Evolutionary conservation across 345 rosid genomes (phyloP).

Genomic region (Turnera subulata): DNA sequence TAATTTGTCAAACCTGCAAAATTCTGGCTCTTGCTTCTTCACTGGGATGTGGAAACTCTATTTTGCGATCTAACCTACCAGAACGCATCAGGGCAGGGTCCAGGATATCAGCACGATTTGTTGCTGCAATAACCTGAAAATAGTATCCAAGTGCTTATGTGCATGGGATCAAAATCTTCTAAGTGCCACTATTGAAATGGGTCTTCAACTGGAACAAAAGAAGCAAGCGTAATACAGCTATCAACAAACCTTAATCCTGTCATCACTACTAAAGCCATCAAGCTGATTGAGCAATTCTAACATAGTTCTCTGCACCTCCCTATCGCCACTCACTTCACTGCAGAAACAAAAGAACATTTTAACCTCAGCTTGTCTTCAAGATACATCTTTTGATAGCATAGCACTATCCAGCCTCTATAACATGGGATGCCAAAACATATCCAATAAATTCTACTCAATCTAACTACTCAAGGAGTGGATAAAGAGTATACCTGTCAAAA

Average conservation of each 20-base stretch:
- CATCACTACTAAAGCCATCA: slow-evolving; percentile 98
- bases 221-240: not conserved
- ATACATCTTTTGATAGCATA: not conserved
- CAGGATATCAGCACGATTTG: slow-evolving; percentile 96
- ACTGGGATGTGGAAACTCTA: slow-evolving; percentile 95
- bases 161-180: too few relatives aligned
- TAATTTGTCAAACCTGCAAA: slow-evolving; percentile 51
- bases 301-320: slow-evolving; percentile 99
- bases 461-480: not conserved
- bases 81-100: slow-evolving; percentile 99
- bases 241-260: slow-evolving; percentile 75
- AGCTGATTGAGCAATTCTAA: slow-evolving; percentile 97
- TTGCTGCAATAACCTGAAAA: slow-evolving; percentile 94
- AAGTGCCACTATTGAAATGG: too few relatives aligned
- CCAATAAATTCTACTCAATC: not conserved
- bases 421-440: not conserved
- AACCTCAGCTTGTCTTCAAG: not conserved
- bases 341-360: slow-evolving; percentile 13
- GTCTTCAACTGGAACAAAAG: slow-evolving; percentile 29
- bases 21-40: slow-evolving; percentile 99
- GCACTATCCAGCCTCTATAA: not conserved
- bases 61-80: slow-evolving; percentile 96
- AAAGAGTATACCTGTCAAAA: slow-evolving; percentile 67
- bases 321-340: slow-evolving; percentile 99
- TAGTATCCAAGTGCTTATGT: too few relatives aligned